These are phyloP conservation scores for Daldinia decipiens DNA, from an alignment of 495 filamentous ascomycete genomes.

Conservation along the genomic window DNA sequence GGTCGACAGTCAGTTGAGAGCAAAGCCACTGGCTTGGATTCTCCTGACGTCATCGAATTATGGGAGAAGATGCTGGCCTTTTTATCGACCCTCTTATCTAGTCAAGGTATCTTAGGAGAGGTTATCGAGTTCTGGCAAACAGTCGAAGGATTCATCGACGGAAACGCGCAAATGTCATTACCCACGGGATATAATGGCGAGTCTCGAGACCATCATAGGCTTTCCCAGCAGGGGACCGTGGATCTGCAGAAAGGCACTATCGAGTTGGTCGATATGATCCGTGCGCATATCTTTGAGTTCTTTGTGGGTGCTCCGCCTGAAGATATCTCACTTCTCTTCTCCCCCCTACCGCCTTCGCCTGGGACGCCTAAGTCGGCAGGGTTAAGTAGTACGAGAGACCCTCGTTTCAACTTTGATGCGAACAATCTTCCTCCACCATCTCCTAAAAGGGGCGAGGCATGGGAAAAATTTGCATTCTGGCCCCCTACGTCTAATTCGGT, in stretches of 20 bases:
- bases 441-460: conserved; percentile 77
- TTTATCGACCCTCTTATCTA: conserved; percentile 75
- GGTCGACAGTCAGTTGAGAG: conserved; percentile 68
- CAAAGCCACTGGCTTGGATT: conserved; percentile 70
- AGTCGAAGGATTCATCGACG: conserved; percentile 88
- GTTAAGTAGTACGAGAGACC: conserved; percentile 62
- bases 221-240: conserved; percentile 73
- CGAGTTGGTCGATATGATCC: conserved; percentile 82
- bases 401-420: conserved; percentile 80
- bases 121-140: conserved; percentile 94
- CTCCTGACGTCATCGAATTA: conserved; percentile 79
- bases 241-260: conserved; percentile 80
- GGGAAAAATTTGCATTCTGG: conserved; percentile 98
- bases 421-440: conserved; percentile 81
- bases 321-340: conserved; percentile 85
- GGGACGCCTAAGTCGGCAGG: conserved; percentile 66
- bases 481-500: conserved; percentile 91
- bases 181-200: conserved; percentile 86
- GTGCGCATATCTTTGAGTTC: conserved; percentile 78
- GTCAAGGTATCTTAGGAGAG: conserved; percentile 84
- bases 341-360: conserved; percentile 78
- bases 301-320: conserved; percentile 92
- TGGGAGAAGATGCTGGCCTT: conserved; percentile 86
- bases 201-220: conserved; percentile 82
- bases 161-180: conserved; percentile 80